These are phyloP conservation scores for Neurospora pannonica DNA, from an alignment of 495 filamentous ascomycete species.

Conservation along the genomic window DNA sequence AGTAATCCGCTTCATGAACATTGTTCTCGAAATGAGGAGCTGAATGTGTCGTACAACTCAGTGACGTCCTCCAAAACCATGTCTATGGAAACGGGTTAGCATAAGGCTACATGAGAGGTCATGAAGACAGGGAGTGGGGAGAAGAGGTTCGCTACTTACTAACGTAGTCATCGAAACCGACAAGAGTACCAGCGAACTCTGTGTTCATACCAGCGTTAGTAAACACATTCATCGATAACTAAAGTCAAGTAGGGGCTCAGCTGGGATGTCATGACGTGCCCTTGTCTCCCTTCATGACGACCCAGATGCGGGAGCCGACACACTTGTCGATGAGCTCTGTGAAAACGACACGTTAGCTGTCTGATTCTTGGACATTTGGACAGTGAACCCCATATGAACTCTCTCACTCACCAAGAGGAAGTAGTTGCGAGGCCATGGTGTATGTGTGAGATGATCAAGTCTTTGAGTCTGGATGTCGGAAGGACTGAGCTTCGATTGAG, in stretches of 20 bases:
- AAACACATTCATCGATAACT: neutral
- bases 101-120: neutral
- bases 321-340: conserved; percentile 97
- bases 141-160: conserved; percentile 54
- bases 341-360: conserved; percentile 8
- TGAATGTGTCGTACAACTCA: conserved; percentile 63
- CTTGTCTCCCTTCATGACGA: conserved; percentile 98
- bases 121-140: neutral
- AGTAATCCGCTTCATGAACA: neutral
- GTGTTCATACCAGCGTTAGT: conserved; percentile 6
- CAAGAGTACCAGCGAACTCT: conserved; percentile 91
- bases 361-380: neutral
- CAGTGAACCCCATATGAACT: neutral
- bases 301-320: conserved; percentile 95
- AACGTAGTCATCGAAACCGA: conserved; percentile 98
- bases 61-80: conserved; percentile 98
- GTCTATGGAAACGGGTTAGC: conserved; percentile 42
- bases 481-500: neutral
- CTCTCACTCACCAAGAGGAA: conserved; percentile 55
- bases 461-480: neutral
- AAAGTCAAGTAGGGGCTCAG: neutral
- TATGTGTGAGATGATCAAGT: conserved; percentile 1
- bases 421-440: conserved; percentile 69
- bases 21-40: neutral
- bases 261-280: conserved; percentile 37